A percentile compares a stretch with the other conserved stretches of the same genome.
These are phyloP conservation scores for Haplosporangium sp. DNA, from an alignment of 371 early-diverging fungal genomes.

Conservation along the genomic window DNA sequence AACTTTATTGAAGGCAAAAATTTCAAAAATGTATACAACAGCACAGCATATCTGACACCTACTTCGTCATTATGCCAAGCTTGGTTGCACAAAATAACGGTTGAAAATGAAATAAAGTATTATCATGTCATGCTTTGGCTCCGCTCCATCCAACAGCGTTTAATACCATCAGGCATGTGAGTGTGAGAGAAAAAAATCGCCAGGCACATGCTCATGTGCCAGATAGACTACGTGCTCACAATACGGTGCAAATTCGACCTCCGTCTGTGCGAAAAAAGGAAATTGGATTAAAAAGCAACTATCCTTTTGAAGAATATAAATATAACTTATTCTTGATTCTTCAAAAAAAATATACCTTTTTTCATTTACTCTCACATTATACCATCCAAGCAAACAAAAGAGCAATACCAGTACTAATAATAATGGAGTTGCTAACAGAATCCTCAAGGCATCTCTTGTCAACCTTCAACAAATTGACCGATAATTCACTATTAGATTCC, in stretches of 20 bases:
- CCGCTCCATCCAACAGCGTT: too few relatives aligned
- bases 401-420: neutral
- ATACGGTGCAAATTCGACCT: neutral
- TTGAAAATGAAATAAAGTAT: too few relatives aligned
- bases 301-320: neutral
- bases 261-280: neutral
- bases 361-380: too few relatives aligned
- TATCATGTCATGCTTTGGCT: too few relatives aligned
- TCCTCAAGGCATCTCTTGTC: slow-evolving; percentile 26
- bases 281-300: neutral
- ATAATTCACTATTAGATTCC: slow-evolving; percentile 17
- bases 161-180: neutral
- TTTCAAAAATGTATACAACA: neutral
- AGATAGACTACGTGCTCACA: neutral
- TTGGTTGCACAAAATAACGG: too few relatives aligned
- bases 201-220: neutral
- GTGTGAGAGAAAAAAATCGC: neutral
- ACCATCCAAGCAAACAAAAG: neutral
- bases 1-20: neutral
- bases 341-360: neutral
- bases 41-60: neutral
- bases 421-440: slow-evolving; percentile 35
- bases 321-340: too few relatives aligned
- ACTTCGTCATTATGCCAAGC: too few relatives aligned
- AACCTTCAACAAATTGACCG: slow-evolving; percentile 18